These are phyloP conservation scores for Plantago elongata DNA, from an alignment of 257 asterid species.

Conservation along the genomic window DNA sequence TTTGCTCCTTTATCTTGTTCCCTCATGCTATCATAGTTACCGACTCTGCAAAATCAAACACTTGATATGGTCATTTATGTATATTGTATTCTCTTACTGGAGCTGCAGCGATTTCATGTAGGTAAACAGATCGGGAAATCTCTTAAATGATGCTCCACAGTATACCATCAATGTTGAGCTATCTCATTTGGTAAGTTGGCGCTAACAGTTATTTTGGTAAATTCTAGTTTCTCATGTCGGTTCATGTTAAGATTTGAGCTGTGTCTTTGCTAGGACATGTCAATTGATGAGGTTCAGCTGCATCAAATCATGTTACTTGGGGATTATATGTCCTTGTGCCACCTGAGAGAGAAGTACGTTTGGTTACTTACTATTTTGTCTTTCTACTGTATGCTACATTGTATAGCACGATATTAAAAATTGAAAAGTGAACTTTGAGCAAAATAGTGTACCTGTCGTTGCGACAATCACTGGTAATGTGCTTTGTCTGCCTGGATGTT, in stretches of 20 bases:
- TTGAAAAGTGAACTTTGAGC: background rate
- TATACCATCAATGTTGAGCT: slow-evolving; percentile 57
- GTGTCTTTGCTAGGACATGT: slow-evolving; percentile 46
- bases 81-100: slow-evolving; percentile 16
- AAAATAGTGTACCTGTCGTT: too few species aligned
- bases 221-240: slow-evolving; percentile 4
- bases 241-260: slow-evolving; percentile 21
- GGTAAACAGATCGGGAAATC: slow-evolving; percentile 89
- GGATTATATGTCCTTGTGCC: slow-evolving; percentile 68
- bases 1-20: slow-evolving; percentile 5
- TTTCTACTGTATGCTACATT: background rate
- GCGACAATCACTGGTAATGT: too few species aligned
- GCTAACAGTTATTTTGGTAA: slow-evolving; percentile 10
- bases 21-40: slow-evolving; percentile 11
- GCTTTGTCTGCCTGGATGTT: background rate
- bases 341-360: slow-evolving; percentile 76
- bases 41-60: slow-evolving; percentile 8
- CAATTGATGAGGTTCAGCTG: slow-evolving; percentile 80
- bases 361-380: slow-evolving; percentile 8
- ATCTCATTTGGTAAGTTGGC: slow-evolving; percentile 54
- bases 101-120: slow-evolving; percentile 39
- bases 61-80: slow-evolving; percentile 11
- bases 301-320: slow-evolving; percentile 57
- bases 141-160: slow-evolving; percentile 81
- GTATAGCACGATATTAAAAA: background rate